Evolutionary conservation across 2,329 filamentous ascomycete species (phyloP), one percentile per base, ranked within the genome.

Genomic region (Fusarium sarcochroum): DNA sequence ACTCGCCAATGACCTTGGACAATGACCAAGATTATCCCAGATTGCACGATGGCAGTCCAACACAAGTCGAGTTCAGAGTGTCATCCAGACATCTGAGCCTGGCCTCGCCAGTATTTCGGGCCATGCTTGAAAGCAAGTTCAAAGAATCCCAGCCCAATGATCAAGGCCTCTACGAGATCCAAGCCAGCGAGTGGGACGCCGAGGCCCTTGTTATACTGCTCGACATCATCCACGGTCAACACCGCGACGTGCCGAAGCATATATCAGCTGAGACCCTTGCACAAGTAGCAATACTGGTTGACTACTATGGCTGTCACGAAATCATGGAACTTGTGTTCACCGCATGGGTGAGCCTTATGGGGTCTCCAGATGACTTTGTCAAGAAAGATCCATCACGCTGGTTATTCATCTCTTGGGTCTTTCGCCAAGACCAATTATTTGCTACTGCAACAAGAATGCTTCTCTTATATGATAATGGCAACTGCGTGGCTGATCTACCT

Each of bases 241-340:
- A 69, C 8, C 58, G 62, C 42, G 51, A 46, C 5, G 70, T 78
- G 0, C 74, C 76, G 1, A 58, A 58, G 2, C 23, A 5, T 0
- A 32, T 77, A 9, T 51, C 45, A 1, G 56, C 75, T 2, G 72
- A 76, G 21, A 73, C 64, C 23, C 47, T 77, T 1, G 68, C 73
- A 3, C 74, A 76, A 25, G 54, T 77, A 9, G 73, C 75, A 0
- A 68, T 73, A 7, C 51, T 78, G 4, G 73, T 77, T 2, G 74
- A 78, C n/a, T 76, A 78, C 27, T 77, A 76, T 15, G 50, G 75
- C 6, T 77, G 72, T 30, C 68, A 74, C 25, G 76, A 78, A 13
- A 50, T 68, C 8, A 56, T 72, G 2, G 68, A 75, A 11, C 9
- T 71, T 5, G 58, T 71, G 13, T 13, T 65, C 25, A 41, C 46